Percentiles rank a stretch among this genome's conserved stretches.
phyloP scores from a whole-genome alignment of 1,284 basidiomycete species.

The Meira nashicola region DNA sequence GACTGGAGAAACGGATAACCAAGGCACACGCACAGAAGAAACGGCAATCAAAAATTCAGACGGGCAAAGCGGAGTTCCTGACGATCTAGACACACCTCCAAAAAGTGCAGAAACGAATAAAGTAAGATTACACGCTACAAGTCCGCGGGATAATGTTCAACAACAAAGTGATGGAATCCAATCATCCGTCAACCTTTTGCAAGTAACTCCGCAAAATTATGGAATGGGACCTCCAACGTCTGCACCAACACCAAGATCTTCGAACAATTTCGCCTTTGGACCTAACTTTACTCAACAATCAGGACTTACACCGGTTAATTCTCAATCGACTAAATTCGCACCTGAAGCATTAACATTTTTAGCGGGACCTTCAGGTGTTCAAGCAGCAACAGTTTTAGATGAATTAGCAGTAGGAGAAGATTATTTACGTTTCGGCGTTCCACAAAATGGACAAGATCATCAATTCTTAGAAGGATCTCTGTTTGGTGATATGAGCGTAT shows the following conservation, averaged over 20 bases:
- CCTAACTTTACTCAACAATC: background rate
- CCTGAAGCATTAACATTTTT: conserved; percentile 5
- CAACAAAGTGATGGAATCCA: background rate
- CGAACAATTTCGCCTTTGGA: background rate
- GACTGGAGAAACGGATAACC: background rate
- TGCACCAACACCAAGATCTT: background rate
- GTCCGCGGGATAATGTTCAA: background rate
- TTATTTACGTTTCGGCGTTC: background rate
- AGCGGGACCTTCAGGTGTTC: conserved; percentile 8
- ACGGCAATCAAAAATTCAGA: background rate
- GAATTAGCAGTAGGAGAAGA: background rate
- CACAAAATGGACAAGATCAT: background rate
- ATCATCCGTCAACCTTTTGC: background rate
- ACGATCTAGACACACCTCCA: background rate
- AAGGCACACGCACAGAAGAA: background rate
- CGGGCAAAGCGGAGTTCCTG: background rate
- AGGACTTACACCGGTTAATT: background rate
- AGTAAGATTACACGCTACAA: background rate
- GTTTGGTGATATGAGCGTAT: background rate
- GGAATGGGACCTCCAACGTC: background rate
- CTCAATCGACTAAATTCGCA: background rate
- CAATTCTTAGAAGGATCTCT: background rate
- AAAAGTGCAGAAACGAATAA: background rate
- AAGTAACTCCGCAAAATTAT: background rate
- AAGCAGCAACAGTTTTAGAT: conserved; percentile 2